These are phyloP conservation scores for Trichoderma virens DNA, from an alignment of 495 filamentous ascomycete species.

Conservation along the genomic window DNA sequence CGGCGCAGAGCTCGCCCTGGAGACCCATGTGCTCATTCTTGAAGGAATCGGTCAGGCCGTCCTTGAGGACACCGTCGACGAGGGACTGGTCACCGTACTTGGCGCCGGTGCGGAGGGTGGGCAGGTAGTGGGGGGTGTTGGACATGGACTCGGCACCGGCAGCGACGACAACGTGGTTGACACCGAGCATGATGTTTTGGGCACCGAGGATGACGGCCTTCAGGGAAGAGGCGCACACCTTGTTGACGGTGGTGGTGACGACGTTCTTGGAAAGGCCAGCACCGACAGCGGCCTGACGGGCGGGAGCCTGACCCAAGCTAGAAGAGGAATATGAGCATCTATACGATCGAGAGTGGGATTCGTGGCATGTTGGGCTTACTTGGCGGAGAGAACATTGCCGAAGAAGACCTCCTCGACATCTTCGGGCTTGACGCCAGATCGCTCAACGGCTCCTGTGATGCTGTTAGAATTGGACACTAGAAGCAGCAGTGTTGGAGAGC, in stretches of 20 bases:
- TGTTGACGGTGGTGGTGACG: slow-evolving; percentile 92
- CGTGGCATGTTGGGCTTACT: slow-evolving; percentile 49
- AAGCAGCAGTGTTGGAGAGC: slow-evolving; percentile 13
- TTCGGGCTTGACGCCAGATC: slow-evolving; percentile 73
- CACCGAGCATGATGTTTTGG: slow-evolving; percentile 94
- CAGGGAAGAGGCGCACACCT: slow-evolving; percentile 89
- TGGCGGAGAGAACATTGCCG: slow-evolving; percentile 93
- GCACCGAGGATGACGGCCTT: slow-evolving; percentile 93
- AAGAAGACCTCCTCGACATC: slow-evolving; percentile 97
- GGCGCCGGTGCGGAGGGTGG: slow-evolving; percentile 68
- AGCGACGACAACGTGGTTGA: slow-evolving; percentile 80
- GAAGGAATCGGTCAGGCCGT: slow-evolving; percentile 88
- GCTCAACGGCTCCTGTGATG: slow-evolving; percentile 54
- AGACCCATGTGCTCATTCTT: slow-evolving; percentile 93
- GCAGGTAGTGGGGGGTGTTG: slow-evolving; percentile 94
- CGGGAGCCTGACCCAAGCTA: slow-evolving; percentile 93
- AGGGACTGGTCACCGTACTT: slow-evolving; percentile 86
- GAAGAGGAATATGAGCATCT: slow-evolving; percentile 10
- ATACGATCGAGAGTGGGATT: slow-evolving; percentile 11
- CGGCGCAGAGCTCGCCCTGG: slow-evolving; percentile 82
- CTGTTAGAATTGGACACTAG: slow-evolving; percentile 32
- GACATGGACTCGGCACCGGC: slow-evolving; percentile 97
- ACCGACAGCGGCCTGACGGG: slow-evolving; percentile 82
- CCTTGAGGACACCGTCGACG: slow-evolving; percentile 84
- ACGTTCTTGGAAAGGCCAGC: slow-evolving; percentile 73